phyloP scores from a whole-genome alignment of 768 basidiomycete species.

The Nidularia pulvinata region DNA sequence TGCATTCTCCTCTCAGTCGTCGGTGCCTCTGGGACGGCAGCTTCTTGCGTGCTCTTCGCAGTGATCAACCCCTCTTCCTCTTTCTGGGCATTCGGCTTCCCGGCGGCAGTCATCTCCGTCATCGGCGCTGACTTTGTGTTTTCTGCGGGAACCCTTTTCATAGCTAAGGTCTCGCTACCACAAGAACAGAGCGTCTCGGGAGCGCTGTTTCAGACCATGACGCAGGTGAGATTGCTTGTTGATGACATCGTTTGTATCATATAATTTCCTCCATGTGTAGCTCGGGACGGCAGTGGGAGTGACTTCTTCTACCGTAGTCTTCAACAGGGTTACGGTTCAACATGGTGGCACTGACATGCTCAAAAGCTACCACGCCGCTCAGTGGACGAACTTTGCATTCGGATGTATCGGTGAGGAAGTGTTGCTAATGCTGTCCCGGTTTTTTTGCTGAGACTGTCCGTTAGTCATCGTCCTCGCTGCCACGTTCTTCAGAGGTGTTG shows the following conservation, averaged over 20 bases:
- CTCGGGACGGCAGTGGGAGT: constrained; percentile 74
- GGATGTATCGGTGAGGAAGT: constrained; percentile 49
- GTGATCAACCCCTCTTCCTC: constrained; percentile 52
- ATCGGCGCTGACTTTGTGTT: too few species aligned
- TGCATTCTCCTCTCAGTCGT: constrained; percentile 57
- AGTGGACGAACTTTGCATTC: constrained; percentile 67
- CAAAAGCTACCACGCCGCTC: constrained; percentile 58
- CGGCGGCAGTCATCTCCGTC: constrained; percentile 55
- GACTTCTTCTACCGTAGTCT: constrained; percentile 72
- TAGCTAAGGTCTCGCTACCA: too few species aligned
- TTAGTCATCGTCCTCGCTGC: not conserved
- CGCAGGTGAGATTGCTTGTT: constrained; percentile 53
- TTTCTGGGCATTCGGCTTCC: constrained; percentile 82
- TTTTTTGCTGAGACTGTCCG: not conserved
- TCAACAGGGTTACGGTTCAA: constrained; percentile 45
- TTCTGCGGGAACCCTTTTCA: constrained; percentile 79
- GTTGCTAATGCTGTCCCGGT: not conserved
- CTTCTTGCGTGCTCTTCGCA: constrained; percentile 71
- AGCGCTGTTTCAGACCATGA: too few species aligned
- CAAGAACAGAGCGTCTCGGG: too few species aligned
- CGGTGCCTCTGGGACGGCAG: too few species aligned
- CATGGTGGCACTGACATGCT: constrained; percentile 31
- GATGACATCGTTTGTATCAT: too few species aligned
- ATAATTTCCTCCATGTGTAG: too few species aligned
- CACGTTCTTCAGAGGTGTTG: not conserved